These are phyloP conservation scores for Leishmania guyanensis DNA, from an alignment of 208 protist species.

Conservation along the genomic window DNA sequence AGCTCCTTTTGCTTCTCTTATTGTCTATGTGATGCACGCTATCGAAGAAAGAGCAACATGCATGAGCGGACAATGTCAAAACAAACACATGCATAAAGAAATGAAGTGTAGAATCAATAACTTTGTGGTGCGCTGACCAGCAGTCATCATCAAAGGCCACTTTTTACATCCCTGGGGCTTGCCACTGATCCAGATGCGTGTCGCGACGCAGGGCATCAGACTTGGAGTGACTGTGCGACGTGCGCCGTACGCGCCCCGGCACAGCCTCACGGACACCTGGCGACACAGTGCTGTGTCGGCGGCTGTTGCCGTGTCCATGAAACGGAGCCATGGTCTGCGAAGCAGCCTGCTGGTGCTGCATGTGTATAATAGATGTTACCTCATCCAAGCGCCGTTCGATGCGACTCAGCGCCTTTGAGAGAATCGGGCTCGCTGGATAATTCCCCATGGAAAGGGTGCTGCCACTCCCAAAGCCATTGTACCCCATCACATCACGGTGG, in stretches of 20 bases:
- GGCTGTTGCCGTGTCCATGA: slow-evolving; percentile 13
- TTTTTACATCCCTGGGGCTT: slow-evolving; percentile 26
- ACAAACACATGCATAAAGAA: neutral
- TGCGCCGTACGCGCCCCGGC: slow-evolving; percentile 13
- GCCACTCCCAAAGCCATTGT: slow-evolving; percentile 10
- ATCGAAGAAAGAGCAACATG: neutral
- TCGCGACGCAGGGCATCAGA: slow-evolving; percentile 18
- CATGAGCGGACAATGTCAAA: neutral
- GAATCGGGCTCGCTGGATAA: slow-evolving; percentile 38
- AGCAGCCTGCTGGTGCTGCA: slow-evolving; percentile 28
- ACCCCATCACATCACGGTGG: slow-evolving; percentile 14
- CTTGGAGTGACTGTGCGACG: slow-evolving; percentile 28
- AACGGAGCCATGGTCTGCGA: neutral
- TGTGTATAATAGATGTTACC: slow-evolving; percentile 68
- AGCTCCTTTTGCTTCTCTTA: neutral
- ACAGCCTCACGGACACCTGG: slow-evolving; percentile 11
- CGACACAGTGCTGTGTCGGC: slow-evolving; percentile 28
- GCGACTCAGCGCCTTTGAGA: slow-evolving; percentile 56
- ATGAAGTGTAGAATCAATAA: neutral
- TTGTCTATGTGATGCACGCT: slow-evolving; percentile 2
- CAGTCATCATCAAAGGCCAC: neutral
- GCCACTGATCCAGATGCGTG: slow-evolving; percentile 30
- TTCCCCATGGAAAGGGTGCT: slow-evolving; percentile 18
- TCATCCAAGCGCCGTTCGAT: slow-evolving; percentile 76
- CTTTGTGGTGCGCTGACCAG: neutral